These are phyloP conservation scores for Phyllosticta citriasiana DNA, from an alignment of 2,329 filamentous ascomycete species.

Conservation along the genomic window DNA sequence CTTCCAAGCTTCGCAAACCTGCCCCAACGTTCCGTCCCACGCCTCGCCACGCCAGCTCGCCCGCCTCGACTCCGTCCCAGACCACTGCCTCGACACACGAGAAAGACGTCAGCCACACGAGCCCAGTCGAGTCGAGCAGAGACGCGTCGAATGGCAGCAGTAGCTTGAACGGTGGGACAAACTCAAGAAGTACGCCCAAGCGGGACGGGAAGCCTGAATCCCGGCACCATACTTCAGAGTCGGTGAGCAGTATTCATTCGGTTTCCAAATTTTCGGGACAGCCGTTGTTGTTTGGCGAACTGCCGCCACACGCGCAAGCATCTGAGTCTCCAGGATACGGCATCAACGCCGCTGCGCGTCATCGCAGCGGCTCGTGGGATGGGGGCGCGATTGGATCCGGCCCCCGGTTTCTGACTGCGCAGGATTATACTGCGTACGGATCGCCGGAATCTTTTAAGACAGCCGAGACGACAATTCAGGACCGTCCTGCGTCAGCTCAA, in stretches of 20 bases:
- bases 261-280: not conserved
- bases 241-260: constrained; percentile 9
- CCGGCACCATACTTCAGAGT: constrained; percentile 3
- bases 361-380: constrained; percentile 8
- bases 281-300: constrained; percentile 9
- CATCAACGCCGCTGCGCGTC: constrained; percentile 2
- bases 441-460: not conserved
- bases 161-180: constrained; percentile 4
- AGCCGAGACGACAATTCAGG: not conserved
- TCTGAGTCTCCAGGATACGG: constrained; percentile 2
- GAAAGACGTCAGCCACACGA: not conserved
- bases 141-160: constrained; percentile 2
- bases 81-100: not conserved
- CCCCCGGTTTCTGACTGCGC: constrained; percentile 3
- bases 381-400: constrained; percentile 5
- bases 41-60: constrained; percentile 18
- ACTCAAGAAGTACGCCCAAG: constrained; percentile 6
- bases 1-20: constrained; percentile 16
- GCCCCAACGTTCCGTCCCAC: constrained; percentile 17
- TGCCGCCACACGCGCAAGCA: not conserved
- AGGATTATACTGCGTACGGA: not conserved
- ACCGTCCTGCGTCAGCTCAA: constrained; percentile 4
- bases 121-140: not conserved
- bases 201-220: constrained; percentile 3
- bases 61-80: not conserved